Percentiles rank a stretch among this genome's conserved stretches.
These are phyloP conservation scores for Candida berthetii DNA, from an alignment of 805 yeast genomes.

Conservation along the genomic window DNA sequence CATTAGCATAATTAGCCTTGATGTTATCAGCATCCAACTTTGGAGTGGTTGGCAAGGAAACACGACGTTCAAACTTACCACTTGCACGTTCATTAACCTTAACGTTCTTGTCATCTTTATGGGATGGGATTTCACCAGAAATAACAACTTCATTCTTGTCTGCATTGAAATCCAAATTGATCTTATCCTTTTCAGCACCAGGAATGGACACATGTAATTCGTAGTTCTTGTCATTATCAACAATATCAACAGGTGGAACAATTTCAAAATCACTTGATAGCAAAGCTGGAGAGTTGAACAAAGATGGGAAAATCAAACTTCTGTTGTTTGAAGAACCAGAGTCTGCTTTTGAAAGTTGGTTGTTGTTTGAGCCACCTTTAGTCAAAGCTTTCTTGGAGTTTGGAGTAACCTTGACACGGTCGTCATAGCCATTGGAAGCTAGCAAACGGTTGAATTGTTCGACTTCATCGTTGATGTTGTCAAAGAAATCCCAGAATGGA, in stretches of 20 bases:
- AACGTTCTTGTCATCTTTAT: conserved; percentile 17
- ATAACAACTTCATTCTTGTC: conserved; percentile 35
- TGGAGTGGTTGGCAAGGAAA: conserved; percentile 30
- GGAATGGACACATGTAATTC: conserved; percentile 39
- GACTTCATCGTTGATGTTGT: conserved; percentile 35
- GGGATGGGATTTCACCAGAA: conserved; percentile 35
- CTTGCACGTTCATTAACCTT: conserved; percentile 27
- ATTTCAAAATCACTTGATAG: conserved; percentile 16
- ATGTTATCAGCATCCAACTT: conserved; percentile 37
- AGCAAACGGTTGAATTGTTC: conserved; percentile 29
- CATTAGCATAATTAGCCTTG: conserved; percentile 38
- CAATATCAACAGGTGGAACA: conserved; percentile 39
- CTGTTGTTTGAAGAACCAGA: conserved; percentile 1
- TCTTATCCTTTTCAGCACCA: conserved; percentile 38
- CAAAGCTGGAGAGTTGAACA: conserved; percentile 20
- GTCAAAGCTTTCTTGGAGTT: conserved; percentile 6
- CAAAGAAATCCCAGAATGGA: conserved; percentile 39
- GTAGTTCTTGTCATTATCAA: conserved; percentile 35
- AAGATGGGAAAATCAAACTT: conserved; percentile 13
- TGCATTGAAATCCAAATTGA: conserved; percentile 40
- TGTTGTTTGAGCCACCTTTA: background rate
- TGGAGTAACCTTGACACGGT: conserved; percentile 17
- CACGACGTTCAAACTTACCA: conserved; percentile 37
- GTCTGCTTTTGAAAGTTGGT: conserved; percentile 6
- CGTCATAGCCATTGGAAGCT: conserved; percentile 19